Conservation (phyloP, 73 alveolate genomes). For the Uronychia setigera region DNA sequence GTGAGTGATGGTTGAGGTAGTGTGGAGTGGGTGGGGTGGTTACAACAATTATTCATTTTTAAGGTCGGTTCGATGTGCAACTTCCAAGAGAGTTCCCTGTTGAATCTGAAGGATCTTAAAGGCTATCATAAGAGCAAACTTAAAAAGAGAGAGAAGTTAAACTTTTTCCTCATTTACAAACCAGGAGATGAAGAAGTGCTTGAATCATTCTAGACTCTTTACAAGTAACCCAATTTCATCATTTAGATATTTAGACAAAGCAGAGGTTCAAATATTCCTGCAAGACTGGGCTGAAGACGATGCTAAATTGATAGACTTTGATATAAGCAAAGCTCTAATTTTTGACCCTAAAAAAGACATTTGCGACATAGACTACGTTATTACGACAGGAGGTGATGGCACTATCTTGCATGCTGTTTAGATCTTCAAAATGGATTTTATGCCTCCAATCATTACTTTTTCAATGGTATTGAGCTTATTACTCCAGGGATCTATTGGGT, state of each 20-base stretch:
- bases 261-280: not conserved
- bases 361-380: constrained; percentile 18
- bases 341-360: constrained; percentile 8
- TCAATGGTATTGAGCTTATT: constrained; percentile 19
- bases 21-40: too few relatives aligned
- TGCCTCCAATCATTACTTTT: constrained; percentile 43
- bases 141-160: too few relatives aligned
- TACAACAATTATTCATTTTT: too few relatives aligned
- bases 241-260: not conserved
- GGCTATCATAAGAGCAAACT: too few relatives aligned
- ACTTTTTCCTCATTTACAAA: constrained; percentile 11
- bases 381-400: constrained; percentile 72
- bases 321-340: not conserved
- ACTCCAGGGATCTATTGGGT: constrained; percentile 47
- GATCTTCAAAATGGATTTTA: constrained; percentile 25
- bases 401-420: constrained; percentile 57
- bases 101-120: too few relatives aligned
- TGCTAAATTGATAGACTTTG: not conserved
- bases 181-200: constrained; percentile 54
- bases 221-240: not conserved
- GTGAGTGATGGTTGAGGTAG: too few relatives aligned
- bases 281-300: not conserved
- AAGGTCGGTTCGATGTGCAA: too few relatives aligned
- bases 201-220: not conserved
- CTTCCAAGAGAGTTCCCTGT: too few relatives aligned